phyloP scores from a whole-genome alignment of 768 basidiomycete genomes.

The Tulasnella sp. region DNA sequence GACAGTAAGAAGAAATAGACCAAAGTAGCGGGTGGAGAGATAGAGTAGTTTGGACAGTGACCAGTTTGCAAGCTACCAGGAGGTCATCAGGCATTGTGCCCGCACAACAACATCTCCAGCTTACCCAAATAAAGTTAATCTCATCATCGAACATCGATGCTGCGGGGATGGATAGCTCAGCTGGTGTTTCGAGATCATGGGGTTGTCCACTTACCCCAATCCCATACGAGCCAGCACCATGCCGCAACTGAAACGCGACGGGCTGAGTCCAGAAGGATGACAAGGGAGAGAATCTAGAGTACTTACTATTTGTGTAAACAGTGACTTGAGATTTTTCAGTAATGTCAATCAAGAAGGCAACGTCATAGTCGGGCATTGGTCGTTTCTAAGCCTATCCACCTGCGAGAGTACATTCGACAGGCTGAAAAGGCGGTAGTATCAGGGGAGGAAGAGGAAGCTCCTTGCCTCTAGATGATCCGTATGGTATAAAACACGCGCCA shows the following conservation, averaged over 20 bases:
- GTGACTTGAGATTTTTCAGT: background rate
- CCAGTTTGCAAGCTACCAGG: background rate
- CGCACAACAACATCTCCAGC: background rate
- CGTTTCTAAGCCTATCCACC: no score
- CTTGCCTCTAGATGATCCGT: no score
- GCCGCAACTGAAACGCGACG: constrained; percentile 1
- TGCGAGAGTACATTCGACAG: no score
- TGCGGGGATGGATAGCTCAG: background rate
- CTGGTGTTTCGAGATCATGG: background rate
- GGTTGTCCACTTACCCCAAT: constrained; percentile 1
- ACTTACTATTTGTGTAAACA: background rate
- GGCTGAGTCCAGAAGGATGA: background rate
- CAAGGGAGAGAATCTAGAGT: background rate
- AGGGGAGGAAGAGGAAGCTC: no score
- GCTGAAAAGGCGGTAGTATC: no score
- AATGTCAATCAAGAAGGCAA: background rate
- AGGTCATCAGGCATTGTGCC: background rate
- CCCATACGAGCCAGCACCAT: constrained; percentile 4
- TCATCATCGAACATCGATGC: background rate
- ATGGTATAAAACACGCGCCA: no score
- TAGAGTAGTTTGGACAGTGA: constrained; percentile 8
- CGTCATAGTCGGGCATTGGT: no score
- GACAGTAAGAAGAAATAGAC: background rate
- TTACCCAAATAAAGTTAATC: constrained; percentile 8
- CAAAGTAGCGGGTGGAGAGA: constrained; percentile 11